Base-by-base conservation (phyloP, 345 rosid genomes). In the Pelargonium nanum region DNA sequence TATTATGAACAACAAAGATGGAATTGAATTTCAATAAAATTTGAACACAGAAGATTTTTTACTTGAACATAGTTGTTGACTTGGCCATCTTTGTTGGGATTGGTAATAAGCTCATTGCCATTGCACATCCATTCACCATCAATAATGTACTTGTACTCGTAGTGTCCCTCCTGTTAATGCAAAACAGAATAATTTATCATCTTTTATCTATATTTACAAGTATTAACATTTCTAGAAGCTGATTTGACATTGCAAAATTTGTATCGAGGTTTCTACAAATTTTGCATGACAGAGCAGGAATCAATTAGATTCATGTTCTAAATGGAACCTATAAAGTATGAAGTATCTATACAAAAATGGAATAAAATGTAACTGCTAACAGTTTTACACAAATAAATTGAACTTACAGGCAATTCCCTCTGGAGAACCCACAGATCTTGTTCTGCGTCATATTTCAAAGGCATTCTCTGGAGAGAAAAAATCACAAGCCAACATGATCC, bases 61-160 rank as follows among this genome's bases (percentile, higher is more conserved):
- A 93, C 97, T 58, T 79, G 68, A 24, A 82, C 71, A 59, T 80
- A 87, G 62, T 93, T 93, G 79, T 89, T 89, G 67, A 77, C 73
- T 62, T 85, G 99, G 24, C 94, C 95, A 24, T 89, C 99, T 71
- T 75, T 81, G 81, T 89, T 84, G 17, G 82, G 85, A 40, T 79
- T 70, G 53, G 78, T 82, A 65, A 81, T 24, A 19, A 72, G 86
- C 77, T 85, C 97, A 4, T 59, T 55, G 52, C 77, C 52, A 61
- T 87, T 89, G 83, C 70, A 63, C 5, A 34, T 60, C 99, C 99
- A 93, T 66, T 80, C 83, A 26, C 94, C 97, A 72, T 93, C 85
- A 59, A 89, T 76, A 28, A 89, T 75, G 70, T 93, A 93, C 69
- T 89, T 93, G 81, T 89, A 93, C 72, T 93, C 99, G 15, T 87